Conservation (phyloP, 148 eudicot species). For the Simmondsia chinensis region DNA sequence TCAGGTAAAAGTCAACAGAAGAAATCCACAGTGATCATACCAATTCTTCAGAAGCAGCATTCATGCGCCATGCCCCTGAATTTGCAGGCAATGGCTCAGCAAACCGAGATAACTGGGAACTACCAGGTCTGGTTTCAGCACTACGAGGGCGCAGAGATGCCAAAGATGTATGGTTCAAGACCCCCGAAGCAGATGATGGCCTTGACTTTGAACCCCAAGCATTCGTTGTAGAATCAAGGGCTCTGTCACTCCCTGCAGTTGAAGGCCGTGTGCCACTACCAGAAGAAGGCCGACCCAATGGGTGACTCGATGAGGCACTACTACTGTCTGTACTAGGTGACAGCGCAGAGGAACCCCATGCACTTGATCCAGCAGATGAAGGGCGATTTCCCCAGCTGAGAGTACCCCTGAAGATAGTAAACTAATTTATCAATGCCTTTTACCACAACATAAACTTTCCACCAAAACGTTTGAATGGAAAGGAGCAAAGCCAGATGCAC, state of each 20-base stretch:
- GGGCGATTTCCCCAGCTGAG: constrained; percentile 86
- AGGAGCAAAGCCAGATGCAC: neutral
- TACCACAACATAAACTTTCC: too few species aligned
- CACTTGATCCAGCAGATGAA: constrained; percentile 75
- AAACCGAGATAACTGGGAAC: constrained; percentile 89
- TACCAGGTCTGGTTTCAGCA: constrained; percentile 91
- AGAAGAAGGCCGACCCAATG: constrained; percentile 84
- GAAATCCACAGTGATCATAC: too few species aligned
- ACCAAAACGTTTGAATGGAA: too few species aligned
- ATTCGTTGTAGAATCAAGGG: constrained; percentile 37
- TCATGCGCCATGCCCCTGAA: constrained; percentile 47
- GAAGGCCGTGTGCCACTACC: constrained; percentile 90
- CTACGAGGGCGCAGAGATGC: constrained; percentile 72
- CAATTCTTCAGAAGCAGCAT: constrained; percentile 45
- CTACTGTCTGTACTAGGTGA: constrained; percentile 73
- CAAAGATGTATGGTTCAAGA: constrained; percentile 46
- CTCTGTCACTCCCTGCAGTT: constrained; percentile 85
- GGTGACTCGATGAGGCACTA: constrained; percentile 60
- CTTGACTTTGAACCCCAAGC: constrained; percentile 84
- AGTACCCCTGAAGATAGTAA: constrained; percentile 56
- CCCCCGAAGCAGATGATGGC: constrained; percentile 92
- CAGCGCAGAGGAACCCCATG: constrained; percentile 69
- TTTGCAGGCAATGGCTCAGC: constrained; percentile 67
- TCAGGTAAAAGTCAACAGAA: too few species aligned
- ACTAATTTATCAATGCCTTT: neutral